These are phyloP conservation scores for Apophysomyces variabilis DNA, from an alignment of 371 early-diverging fungal genomes.

Conservation along the genomic window DNA sequence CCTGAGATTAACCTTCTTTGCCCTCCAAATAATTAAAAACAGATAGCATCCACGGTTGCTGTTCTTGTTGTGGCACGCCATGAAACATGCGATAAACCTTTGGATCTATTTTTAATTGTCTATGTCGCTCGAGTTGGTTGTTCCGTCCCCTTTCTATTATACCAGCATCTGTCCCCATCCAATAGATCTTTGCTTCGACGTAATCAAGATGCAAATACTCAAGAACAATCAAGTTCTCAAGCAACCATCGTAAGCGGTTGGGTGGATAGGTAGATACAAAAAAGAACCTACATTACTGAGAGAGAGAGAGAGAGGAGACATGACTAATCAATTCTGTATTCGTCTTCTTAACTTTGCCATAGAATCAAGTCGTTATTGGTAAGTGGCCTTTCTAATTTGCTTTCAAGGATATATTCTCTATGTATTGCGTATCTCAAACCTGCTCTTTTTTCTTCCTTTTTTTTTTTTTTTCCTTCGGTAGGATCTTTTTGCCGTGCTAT, in stretches of 20 bases:
- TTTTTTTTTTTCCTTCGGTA: constrained; percentile 9
- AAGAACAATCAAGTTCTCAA: constrained; percentile 6
- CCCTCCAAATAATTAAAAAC: background rate
- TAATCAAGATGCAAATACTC: background rate
- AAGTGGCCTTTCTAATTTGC: background rate
- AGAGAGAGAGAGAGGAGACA: background rate
- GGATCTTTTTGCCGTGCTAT: constrained; percentile 65
- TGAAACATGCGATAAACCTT: constrained; percentile 43
- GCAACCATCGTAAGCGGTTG: constrained; percentile 15
- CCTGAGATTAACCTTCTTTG: no score
- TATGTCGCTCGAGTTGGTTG: constrained; percentile 42
- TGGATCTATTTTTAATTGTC: constrained; percentile 42
- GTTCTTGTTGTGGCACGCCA: constrained; percentile 28
- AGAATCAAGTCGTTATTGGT: constrained; percentile 57
- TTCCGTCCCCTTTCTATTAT: constrained; percentile 38
- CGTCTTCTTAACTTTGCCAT: no score
- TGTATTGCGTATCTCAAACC: no score
- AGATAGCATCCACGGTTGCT: constrained; percentile 32
- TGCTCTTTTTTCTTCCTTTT: background rate
- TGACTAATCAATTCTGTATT: background rate
- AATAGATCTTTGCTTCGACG: background rate
- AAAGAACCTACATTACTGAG: no score
- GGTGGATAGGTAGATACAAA: constrained; percentile 31
- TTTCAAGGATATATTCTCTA: no score
- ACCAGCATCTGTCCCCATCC: constrained; percentile 37